Evolutionary conservation across 306 rosid species (phyloP).

Genomic region (Lupinus albus): DNA sequence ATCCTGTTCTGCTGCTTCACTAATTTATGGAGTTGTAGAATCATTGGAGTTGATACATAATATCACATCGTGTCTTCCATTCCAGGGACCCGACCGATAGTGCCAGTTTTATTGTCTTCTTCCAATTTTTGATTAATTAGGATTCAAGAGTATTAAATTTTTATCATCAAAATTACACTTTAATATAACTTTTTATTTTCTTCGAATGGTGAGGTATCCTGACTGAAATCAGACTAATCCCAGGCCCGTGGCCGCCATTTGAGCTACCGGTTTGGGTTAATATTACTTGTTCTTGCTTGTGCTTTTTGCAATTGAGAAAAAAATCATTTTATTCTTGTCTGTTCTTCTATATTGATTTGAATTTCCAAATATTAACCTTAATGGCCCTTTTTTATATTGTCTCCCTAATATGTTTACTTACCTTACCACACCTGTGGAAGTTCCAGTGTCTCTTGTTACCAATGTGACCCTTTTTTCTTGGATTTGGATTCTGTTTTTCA

Average conservation of each 20-base stretch:
- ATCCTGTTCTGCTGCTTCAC: conserved; percentile 49
- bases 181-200: too few relatives aligned
- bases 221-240: too few relatives aligned
- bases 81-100: not conserved
- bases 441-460: too few relatives aligned
- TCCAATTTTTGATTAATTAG: not conserved
- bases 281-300: not conserved
- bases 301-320: not conserved
- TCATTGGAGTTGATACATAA: conserved; percentile 53
- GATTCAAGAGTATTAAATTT: not conserved
- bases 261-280: too few relatives aligned
- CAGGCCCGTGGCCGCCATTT: too few relatives aligned
- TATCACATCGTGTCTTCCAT: not conserved
- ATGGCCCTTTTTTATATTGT: too few relatives aligned
- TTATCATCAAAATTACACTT: too few relatives aligned
- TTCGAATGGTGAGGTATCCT: too few relatives aligned
- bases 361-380: too few relatives aligned
- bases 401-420: too few relatives aligned
- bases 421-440: too few relatives aligned
- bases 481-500: not conserved
- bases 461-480: too few relatives aligned
- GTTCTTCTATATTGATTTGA: not conserved
- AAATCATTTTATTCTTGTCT: not conserved
- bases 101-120: not conserved
- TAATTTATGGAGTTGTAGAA: conserved; percentile 42